Percentiles rank a stretch among this genome's conserved stretches.
Conservation (phyloP, 345 rosid species). For the Pistacia integerrima region DNA sequence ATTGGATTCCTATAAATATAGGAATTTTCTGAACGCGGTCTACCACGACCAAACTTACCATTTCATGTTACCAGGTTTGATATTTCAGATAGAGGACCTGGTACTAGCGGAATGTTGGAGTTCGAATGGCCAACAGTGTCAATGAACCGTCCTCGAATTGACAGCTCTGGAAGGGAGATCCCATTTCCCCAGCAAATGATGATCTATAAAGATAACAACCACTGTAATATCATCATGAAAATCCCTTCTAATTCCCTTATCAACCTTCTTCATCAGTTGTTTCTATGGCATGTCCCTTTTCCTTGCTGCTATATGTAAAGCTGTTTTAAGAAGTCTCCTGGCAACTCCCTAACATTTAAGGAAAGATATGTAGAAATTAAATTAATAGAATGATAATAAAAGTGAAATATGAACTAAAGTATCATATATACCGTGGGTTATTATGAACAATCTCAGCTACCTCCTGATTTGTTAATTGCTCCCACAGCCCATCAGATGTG, state of each 20-base stretch:
- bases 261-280: conserved; percentile 56
- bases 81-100: conserved; percentile 16
- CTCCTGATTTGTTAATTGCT: conserved; percentile 77
- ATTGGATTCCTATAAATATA: neutral
- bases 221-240: conserved; percentile 92
- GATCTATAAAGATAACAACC: conserved; percentile 79
- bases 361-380: neutral
- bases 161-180: conserved; percentile 53
- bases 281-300: conserved; percentile 58
- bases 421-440: conserved; percentile 67
- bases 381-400: neutral
- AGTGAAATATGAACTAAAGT: neutral
- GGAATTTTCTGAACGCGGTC: conserved; percentile 15
- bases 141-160: conserved; percentile 58
- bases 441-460: conserved; percentile 75
- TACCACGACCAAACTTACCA: conserved; percentile 6
- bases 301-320: conserved; percentile 68
- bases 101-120: conserved; percentile 43
- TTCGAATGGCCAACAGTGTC: conserved; percentile 71
- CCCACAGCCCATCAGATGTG: conserved; percentile 99
- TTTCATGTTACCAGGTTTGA: neutral
- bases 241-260: conserved; percentile 60
- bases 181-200: conserved; percentile 41
- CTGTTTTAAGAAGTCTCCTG: conserved; percentile 64
- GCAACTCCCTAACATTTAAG: conserved; percentile 69